Evolutionary conservation across 768 basidiomycete genomes (phyloP).

Genomic region (Neoboletus magnificus): DNA sequence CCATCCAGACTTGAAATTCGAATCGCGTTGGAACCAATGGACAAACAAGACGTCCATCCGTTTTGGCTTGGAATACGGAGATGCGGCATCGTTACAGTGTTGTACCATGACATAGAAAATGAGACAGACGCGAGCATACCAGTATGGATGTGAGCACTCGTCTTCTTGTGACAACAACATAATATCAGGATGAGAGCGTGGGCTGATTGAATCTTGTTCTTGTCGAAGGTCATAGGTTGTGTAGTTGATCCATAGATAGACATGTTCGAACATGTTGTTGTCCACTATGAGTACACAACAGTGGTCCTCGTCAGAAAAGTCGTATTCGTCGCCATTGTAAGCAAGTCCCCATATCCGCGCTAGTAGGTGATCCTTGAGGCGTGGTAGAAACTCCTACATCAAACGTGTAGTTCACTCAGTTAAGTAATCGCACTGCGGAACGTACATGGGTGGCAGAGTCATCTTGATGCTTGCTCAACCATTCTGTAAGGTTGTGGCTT

Average conservation of each 20-base stretch:
- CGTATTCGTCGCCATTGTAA: slow-evolving; percentile 24
- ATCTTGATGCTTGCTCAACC: background rate
- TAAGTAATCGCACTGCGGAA: too few relatives aligned
- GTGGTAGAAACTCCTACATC: background rate
- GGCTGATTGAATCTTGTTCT: slow-evolving; percentile 39
- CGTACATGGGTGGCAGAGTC: background rate
- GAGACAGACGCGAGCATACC: slow-evolving; percentile 29
- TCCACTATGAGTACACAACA: slow-evolving; percentile 12
- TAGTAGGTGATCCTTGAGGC: slow-evolving; percentile 1
- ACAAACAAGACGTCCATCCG: slow-evolving; percentile 44
- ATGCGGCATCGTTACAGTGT: background rate
- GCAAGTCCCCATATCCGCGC: background rate
- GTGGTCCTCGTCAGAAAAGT: slow-evolving; percentile 23
- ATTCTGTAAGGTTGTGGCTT: background rate
- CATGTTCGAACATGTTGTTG: slow-evolving; percentile 24
- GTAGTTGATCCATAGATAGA: slow-evolving; percentile 14
- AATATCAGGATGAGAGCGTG: slow-evolving; percentile 30
- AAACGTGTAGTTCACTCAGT: too few relatives aligned
- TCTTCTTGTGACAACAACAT: slow-evolving; percentile 33
- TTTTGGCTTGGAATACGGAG: background rate
- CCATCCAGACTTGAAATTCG: slow-evolving; percentile 23
- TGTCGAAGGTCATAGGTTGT: slow-evolving; percentile 26
- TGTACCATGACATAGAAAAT: slow-evolving; percentile 10
- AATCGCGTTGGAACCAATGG: slow-evolving; percentile 35
- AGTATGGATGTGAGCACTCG: slow-evolving; percentile 32